Percentiles rank a stretch among this genome's conserved stretches.
Evolutionary conservation across 805 yeast genomes (phyloP).

Genomic region (Wickerhamiella bombiphila): DNA sequence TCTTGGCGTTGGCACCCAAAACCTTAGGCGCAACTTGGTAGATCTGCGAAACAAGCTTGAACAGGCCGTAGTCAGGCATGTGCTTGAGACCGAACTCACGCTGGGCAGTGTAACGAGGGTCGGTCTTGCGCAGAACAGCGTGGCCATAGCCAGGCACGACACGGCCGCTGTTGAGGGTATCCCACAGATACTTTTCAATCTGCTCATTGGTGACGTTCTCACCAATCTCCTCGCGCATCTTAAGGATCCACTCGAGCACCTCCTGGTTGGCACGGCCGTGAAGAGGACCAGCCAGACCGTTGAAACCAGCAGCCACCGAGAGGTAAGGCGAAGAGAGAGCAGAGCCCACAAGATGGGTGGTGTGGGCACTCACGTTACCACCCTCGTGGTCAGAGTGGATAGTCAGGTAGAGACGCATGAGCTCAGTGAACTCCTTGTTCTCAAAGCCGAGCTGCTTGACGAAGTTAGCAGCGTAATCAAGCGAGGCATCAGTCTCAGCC

Average conservation of each 20-base stretch:
- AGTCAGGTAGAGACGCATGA: conserved; percentile 67
- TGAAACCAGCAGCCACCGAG: conserved; percentile 66
- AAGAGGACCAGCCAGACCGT: conserved; percentile 78
- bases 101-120: conserved; percentile 77
- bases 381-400: conserved; percentile 85
- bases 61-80: conserved; percentile 65
- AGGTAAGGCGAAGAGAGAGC: conserved; percentile 68
- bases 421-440: conserved; percentile 50
- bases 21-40: conserved; percentile 75
- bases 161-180: conserved; percentile 64
- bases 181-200: conserved; percentile 66
- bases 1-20: conserved; percentile 71
- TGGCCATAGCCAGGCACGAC: conserved; percentile 85
- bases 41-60: conserved; percentile 62
- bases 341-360: conserved; percentile 75
- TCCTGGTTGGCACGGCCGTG: conserved; percentile 85
- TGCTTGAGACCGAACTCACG: conserved; percentile 63
- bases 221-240: conserved; percentile 46
- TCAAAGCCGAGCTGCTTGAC: conserved; percentile 51
- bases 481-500: conserved; percentile 23
- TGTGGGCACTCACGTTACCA: conserved; percentile 78
- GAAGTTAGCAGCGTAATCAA: conserved; percentile 53
- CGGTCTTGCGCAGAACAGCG: conserved; percentile 77
- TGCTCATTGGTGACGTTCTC: conserved; percentile 57
- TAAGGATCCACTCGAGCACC: conserved; percentile 66